phyloP scores from a whole-genome alignment of 306 rosid species.

The Carpinus fangiana region DNA sequence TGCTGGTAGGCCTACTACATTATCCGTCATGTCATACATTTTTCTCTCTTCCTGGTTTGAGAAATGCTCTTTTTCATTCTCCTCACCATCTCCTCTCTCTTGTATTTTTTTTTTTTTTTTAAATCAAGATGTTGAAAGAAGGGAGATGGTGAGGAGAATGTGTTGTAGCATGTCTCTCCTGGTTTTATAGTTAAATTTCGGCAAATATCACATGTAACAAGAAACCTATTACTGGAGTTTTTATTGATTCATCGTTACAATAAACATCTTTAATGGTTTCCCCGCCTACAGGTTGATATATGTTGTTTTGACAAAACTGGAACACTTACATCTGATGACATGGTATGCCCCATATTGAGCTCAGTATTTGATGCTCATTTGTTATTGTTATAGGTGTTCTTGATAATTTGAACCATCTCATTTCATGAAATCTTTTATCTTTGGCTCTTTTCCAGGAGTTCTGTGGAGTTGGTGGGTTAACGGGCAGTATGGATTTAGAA shows the following conservation, averaged over 20 bases:
- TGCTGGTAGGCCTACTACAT: neutral
- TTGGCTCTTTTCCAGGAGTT: constrained; percentile 65
- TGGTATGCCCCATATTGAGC: constrained; percentile 55
- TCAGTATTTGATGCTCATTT: constrained; percentile 13
- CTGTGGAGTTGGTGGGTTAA: constrained; percentile 81
- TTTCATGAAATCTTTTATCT: constrained; percentile 15
- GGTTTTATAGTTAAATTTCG: neutral
- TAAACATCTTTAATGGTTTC: constrained; percentile 22
- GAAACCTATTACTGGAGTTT: constrained; percentile 5
- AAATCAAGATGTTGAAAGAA: no score
- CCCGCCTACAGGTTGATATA: constrained; percentile 83
- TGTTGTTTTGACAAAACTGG: constrained; percentile 99
- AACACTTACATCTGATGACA: constrained; percentile 98
- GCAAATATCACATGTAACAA: neutral
- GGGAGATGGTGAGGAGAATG: no score
- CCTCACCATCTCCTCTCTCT: no score
- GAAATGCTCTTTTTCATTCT: no score
- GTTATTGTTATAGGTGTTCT: neutral
- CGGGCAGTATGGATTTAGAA: constrained; percentile 60
- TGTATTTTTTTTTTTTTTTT: no score
- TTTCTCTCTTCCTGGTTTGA: constrained; percentile 7
- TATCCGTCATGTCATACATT: neutral
- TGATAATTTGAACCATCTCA: constrained; percentile 3
- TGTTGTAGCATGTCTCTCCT: no score
- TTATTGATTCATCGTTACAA: constrained; percentile 14